These are phyloP conservation scores for Solanum dulcamara DNA, from an alignment of 257 asterid genomes.

Conservation along the genomic window DNA sequence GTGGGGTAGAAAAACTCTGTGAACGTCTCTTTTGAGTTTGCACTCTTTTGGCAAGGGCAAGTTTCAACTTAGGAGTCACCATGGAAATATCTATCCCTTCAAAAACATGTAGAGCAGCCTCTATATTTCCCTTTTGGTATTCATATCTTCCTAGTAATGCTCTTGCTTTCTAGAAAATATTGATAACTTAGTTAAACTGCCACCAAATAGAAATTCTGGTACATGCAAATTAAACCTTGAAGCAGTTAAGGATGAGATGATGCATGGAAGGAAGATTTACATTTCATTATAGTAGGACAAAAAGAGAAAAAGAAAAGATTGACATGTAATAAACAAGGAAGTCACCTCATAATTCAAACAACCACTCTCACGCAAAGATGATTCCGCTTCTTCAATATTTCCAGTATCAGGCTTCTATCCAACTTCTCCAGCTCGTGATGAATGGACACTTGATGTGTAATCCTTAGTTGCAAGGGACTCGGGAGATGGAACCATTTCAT, in stretches of 20 bases:
- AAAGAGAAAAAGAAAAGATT: not conserved
- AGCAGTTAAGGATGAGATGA: not conserved
- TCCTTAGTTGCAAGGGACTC: conserved; percentile 47
- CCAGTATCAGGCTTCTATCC: conserved; percentile 55
- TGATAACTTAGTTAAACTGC: not conserved
- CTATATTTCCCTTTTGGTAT: conserved; percentile 79
- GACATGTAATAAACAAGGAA: not conserved
- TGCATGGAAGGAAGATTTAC: not conserved
- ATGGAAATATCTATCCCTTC: conserved; percentile 83
- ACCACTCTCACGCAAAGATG: conserved; percentile 75
- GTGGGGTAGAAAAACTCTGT: conserved; percentile 34
- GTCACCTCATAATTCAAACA: conserved; percentile 63
- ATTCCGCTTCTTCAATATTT: conserved; percentile 85
- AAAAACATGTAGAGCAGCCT: conserved; percentile 84
- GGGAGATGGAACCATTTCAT: conserved; percentile 44
- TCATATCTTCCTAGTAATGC: conserved; percentile 88
- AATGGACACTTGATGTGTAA: conserved; percentile 35
- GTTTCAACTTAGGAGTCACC: conserved; percentile 65
- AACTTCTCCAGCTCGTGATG: conserved; percentile 47
- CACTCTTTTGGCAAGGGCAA: conserved; percentile 40
- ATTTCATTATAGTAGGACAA: not conserved
- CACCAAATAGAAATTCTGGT: not conserved
- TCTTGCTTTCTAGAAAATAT: conserved; percentile 74
- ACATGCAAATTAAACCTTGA: not conserved
- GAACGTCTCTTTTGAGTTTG: conserved; percentile 45